These are phyloP conservation scores for Wickerhamiella sergipiensis DNA, from an alignment of 805 yeast genomes.

Conservation along the genomic window DNA sequence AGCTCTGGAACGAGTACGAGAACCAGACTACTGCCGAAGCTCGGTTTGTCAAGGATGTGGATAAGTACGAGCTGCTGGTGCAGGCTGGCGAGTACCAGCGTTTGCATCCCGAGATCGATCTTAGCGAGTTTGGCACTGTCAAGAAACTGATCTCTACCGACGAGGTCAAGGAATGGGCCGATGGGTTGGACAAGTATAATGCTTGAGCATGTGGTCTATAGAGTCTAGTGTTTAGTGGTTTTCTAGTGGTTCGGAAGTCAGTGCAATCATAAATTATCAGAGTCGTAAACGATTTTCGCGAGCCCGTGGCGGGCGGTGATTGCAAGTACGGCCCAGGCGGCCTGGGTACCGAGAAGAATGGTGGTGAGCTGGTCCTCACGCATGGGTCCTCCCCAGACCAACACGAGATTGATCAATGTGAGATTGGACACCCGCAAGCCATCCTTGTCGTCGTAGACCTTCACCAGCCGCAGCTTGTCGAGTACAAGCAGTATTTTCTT, in stretches of 20 bases:
- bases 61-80: slow-evolving; percentile 68
- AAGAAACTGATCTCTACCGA: slow-evolving; percentile 48
- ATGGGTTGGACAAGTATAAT: slow-evolving; percentile 25
- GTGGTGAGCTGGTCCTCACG: slow-evolving; percentile 67
- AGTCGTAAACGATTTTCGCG: slow-evolving; percentile 78
- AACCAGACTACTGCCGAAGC: slow-evolving; percentile 72
- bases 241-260: background rate
- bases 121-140: slow-evolving; percentile 59
- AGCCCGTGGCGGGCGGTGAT: slow-evolving; percentile 64
- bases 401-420: slow-evolving; percentile 70
- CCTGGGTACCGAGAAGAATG: slow-evolving; percentile 47
- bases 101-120: slow-evolving; percentile 38
- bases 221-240: too few species aligned
- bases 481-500: slow-evolving; percentile 31
- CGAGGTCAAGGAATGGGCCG: slow-evolving; percentile 59
- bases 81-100: slow-evolving; percentile 54
- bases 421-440: slow-evolving; percentile 52
- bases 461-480: slow-evolving; percentile 37
- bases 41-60: slow-evolving; percentile 82
- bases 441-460: slow-evolving; percentile 23
- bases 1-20: slow-evolving; percentile 83
- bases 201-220: background rate
- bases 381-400: slow-evolving; percentile 84
- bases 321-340: slow-evolving; percentile 50
- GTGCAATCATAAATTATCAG: slow-evolving; percentile 48